Percentiles rank a stretch among this genome's conserved stretches.
Evolutionary conservation across 202 grass and related monocot genomes (phyloP).

Genomic region (Zizania palustris): DNA sequence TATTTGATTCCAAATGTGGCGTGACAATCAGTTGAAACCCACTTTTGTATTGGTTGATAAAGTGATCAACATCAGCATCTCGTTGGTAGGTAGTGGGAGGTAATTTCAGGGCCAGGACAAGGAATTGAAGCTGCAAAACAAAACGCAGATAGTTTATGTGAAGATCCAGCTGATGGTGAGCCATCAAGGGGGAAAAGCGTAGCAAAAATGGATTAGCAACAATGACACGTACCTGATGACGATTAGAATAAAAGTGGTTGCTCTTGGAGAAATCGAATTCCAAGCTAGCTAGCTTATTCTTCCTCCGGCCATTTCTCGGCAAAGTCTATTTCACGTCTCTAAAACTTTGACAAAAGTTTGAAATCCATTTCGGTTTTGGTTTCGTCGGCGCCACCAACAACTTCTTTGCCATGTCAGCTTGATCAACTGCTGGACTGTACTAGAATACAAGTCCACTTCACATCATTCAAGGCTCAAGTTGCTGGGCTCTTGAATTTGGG

Average conservation of each 20-base stretch:
- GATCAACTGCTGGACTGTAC: background rate
- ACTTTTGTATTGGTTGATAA: slow-evolving; percentile 34
- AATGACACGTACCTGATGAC: background rate
- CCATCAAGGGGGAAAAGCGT: slow-evolving; percentile 23
- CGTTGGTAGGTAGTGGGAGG: slow-evolving; percentile 43
- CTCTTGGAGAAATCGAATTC: background rate
- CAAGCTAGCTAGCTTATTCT: background rate
- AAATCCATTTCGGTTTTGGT: no score
- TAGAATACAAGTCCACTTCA: slow-evolving; percentile 24
- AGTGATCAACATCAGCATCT: slow-evolving; percentile 47
- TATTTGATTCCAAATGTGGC: slow-evolving; percentile 19
- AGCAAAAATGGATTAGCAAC: background rate
- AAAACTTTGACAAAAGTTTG: no score
- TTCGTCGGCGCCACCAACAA: background rate
- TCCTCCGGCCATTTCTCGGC: background rate
- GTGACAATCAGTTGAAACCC: slow-evolving; percentile 14
- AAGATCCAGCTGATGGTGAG: slow-evolving; percentile 36
- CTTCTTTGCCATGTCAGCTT: slow-evolving; percentile 29
- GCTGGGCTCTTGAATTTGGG: background rate
- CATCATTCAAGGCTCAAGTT: slow-evolving; percentile 38
- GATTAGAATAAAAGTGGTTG: slow-evolving; percentile 16
- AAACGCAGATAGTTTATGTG: slow-evolving; percentile 30
- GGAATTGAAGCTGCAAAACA: slow-evolving; percentile 35
- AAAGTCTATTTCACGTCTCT: no score
- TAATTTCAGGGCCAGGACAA: slow-evolving; percentile 46